Base-by-base conservation (phyloP, 2,329 filamentous ascomycete genomes). In the Exophiala bonariae region DNA sequence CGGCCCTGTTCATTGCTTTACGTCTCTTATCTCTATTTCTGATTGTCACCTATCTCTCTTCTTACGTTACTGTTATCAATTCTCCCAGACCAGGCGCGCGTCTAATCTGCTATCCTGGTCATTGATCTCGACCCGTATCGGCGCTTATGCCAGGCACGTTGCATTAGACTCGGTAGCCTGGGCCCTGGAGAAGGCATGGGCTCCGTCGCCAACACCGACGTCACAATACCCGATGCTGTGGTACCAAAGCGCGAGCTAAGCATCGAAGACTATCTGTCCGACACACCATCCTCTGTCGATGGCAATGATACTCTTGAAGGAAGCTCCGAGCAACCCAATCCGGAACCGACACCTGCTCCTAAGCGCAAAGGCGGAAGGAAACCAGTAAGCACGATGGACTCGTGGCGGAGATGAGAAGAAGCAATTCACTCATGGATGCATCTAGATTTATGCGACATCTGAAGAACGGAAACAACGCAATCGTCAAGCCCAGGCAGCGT, bases 381-480 rank as follows among this genome's bases (percentile, higher is more conserved):
- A 76, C 93, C 93, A 65, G 93, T 97, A 83, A 70, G 82, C 78
- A 59, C 60, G 47, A 57, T 11, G 14, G n/a, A 11, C 37, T 46
- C n/a, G n/a, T n/a, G n/a, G 16, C 19, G 14, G 14, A 7, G 32
- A 6, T 26, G 4, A 8, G 23, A 20, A 16, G 3, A 23, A 13
- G 18, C 14, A 22, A 16, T 41, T 30, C 16, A 30, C 49, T 51
- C 13, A 49, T n/a, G n/a, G n/a, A n/a, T 20, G 10, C 23, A 18
- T 22, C 19, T 57, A 96, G 92, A 96, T 96, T 56, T 99, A 99
- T 78, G 93, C 93, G 44, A 99, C 93, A 28, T 97, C 93, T 9
- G 93, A 99, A 70, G 93, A 99, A 72, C 85, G 93, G 63, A 97
- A 99, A 75, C 93, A 97, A 73, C 83, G 93, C 57, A 99, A 99